Conservation (phyloP, 768 basidiomycete genomes). For the Trametes gibbosa region DNA sequence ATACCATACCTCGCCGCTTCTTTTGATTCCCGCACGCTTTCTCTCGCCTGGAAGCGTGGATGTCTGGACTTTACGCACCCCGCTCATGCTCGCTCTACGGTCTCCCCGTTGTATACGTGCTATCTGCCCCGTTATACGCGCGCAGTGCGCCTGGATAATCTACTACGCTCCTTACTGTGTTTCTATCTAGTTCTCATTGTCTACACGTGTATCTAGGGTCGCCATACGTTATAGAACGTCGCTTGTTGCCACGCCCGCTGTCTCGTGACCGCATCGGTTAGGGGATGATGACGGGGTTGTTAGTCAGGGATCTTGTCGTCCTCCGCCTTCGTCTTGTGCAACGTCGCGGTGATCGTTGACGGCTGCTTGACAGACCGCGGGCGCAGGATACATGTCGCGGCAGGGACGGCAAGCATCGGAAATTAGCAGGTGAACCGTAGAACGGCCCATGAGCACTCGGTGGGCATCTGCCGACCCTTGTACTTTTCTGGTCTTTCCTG, state of each 20-base stretch:
- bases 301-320: background rate
- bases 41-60: background rate
- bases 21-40: background rate
- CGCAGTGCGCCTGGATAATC: constrained; percentile 5
- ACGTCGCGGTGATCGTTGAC: background rate
- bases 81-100: no score
- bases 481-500: background rate
- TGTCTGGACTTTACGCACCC: background rate
- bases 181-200: constrained; percentile 6
- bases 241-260: constrained; percentile 2
- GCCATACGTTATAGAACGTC: constrained; percentile 1
- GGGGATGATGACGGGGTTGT: background rate
- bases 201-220: constrained; percentile 14
- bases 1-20: background rate
- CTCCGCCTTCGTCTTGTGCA: background rate
- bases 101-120: constrained; percentile 2
- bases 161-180: constrained; percentile 18
- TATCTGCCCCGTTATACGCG: background rate
- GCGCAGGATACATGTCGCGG: no score
- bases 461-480: background rate
- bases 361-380: background rate
- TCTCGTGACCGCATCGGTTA: constrained; percentile 3
- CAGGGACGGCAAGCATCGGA: background rate
- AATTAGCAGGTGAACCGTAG: background rate
- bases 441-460: no score